Evolutionary conservation across 2,329 filamentous ascomycete species (phyloP), one percentile per base, ranked within the genome.

Genomic region (Sporothrix protearum): DNA sequence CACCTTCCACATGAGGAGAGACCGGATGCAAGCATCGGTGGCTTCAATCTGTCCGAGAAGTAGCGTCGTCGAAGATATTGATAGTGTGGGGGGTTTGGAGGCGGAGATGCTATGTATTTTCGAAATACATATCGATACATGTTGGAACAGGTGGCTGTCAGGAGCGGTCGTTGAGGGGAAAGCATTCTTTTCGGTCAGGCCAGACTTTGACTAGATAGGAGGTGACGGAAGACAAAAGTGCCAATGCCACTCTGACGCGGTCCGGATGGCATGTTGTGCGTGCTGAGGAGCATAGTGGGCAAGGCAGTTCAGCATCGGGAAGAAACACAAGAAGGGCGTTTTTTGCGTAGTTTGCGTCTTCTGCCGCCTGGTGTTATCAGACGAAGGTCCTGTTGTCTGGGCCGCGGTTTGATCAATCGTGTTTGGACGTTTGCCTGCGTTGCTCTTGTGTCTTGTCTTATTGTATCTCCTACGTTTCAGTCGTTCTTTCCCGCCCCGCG

Each of bases 1-100:
- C 39, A 28, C 51, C n/a, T 63, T 63, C 68, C 42, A 22, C 7
- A 28, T 33, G 39, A 39, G 36, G 28, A 63, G 55, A 70, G 42
- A 70, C 68, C 68, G 39, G 53, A 25, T 61, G 51, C 68, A 59
- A 28, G 30, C 22, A 67, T 70, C 25, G 55, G 53, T 55, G 45
- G 39, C 42, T 70, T 70, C 55, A 63, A 14, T 59, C 42, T 63
- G 30, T n/a, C 67, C 25, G 67, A 69, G 33, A 57, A 25, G 12
- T 22, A 25, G 22, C n/a, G 9, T 14, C n/a, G 7, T 42, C 49
- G n/a, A 42, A 12, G 39, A 42, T 42, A 3, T 25, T 22, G 49
- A 22, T 19, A 51, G 39, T 42, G 8, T 25, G 4, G 33, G 6
- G 19, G n/a, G 9, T 4, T 3, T 42, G 9, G 33, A 53, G 49